Base-by-base conservation (phyloP, 257 asterid species). In the Striga asiatica region DNA sequence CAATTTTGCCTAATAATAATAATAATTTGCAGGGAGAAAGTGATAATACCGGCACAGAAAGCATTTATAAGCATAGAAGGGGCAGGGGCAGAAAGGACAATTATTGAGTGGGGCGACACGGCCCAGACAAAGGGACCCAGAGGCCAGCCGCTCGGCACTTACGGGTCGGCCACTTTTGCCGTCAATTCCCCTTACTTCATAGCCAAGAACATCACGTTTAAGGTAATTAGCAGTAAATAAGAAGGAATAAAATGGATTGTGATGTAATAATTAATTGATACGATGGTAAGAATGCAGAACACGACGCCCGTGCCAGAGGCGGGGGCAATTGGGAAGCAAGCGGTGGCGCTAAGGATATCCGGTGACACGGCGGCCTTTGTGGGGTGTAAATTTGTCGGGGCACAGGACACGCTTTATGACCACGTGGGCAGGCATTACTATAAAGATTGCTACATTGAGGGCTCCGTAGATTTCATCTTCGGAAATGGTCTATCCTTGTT, bases 381-480 rank as follows among this genome's bases (percentile, higher is more conserved):
- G 5, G 93, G 94, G 0, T 89, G 97, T 46, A 89, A 58, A 68
- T 89, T 89, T 60, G 50, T 89, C 76, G 97, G 97, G 3, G 97
- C 95, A 8, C 97, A 89, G 54, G 95, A 89, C 70, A 89, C 97
- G 5, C 72, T 85, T 10, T 89, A 85, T 54, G 95, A 89, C 56
- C 97, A 89, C 54, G 4, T 74, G 7, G 97, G 95, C 0, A 74
- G 97, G 59, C 97, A 89, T 65, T 89, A 89, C 69, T 89, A 83
- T 71, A 85, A 79, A 58, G 95, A 83, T 28, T 89, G 97, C 68
- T 89, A 83, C 65, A 81, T 89, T 49, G 94, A 89, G 74, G 97
- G 97, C 20, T 89, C 95, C 0, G 97, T 89, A 17, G 95, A 89
- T 49, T 89, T 89, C 78, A 81, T 89, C 67, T 89, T 89, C 41